Percentiles rank a stretch among this genome's conserved stretches.
Evolutionary conservation across 768 basidiomycete species (phyloP).

Genomic region (Kondoa subrosea): DNA sequence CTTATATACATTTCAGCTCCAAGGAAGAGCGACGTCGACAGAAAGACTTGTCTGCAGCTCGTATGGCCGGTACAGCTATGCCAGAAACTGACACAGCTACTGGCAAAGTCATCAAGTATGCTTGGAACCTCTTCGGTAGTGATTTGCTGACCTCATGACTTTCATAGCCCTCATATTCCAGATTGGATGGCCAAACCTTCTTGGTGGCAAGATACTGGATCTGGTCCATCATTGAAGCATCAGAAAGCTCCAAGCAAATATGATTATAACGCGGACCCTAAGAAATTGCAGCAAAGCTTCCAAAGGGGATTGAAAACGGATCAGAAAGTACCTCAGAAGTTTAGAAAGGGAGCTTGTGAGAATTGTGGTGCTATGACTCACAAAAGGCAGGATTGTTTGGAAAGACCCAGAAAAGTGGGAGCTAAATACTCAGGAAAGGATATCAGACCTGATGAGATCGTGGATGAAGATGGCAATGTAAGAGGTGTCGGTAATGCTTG

Average conservation of each 20-base stretch:
- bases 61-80: conserved; percentile 89
- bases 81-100: conserved; percentile 79
- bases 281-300: conserved; percentile 78
- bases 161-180: conserved; percentile 83
- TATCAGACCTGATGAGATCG: conserved; percentile 77
- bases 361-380: conserved; percentile 97
- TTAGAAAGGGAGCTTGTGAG: conserved; percentile 93
- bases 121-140: background rate
- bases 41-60: conserved; percentile 19
- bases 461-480: conserved; percentile 53
- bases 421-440: conserved; percentile 80
- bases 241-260: conserved; percentile 51
- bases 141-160: background rate
- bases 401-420: conserved; percentile 88
- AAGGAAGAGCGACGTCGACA: background rate
- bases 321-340: conserved; percentile 65
- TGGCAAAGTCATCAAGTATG: conserved; percentile 43
- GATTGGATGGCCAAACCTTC: conserved; percentile 97
- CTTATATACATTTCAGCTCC: no score
- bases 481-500: conserved; percentile 39
- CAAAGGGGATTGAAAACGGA: conserved; percentile 56
- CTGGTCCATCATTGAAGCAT: conserved; percentile 66
- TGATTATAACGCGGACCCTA: conserved; percentile 43
- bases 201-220: conserved; percentile 90
- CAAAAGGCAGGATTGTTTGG: conserved; percentile 75